phyloP scores from a whole-genome alignment of 345 rosid genomes.

The Lepidium didymum region DNA sequence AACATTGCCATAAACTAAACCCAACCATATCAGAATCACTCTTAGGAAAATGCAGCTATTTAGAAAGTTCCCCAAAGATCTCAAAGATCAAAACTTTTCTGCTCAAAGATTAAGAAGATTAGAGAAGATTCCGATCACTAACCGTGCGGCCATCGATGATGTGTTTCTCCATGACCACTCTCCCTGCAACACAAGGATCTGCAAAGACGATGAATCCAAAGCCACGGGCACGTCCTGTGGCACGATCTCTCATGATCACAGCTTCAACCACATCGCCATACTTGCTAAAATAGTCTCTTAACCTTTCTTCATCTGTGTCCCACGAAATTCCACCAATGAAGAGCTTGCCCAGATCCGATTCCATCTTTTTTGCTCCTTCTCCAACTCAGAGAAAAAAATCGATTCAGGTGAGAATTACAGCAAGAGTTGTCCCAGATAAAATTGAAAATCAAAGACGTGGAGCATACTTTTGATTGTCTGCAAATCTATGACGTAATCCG shows the following conservation, averaged over 20 bases:
- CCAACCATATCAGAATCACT: background rate
- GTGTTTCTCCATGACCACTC: slow-evolving; percentile 89
- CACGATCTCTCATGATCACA: slow-evolving; percentile 95
- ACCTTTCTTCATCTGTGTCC: slow-evolving; percentile 93
- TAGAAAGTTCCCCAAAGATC: background rate
- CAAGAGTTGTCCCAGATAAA: background rate
- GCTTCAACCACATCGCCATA: slow-evolving; percentile 90
- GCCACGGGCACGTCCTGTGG: slow-evolving; percentile 97
- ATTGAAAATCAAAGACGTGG: background rate
- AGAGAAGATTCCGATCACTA: slow-evolving; percentile 24
- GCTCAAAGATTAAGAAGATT: background rate
- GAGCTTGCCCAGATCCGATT: slow-evolving; percentile 88
- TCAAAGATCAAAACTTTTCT: background rate
- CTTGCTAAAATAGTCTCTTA: slow-evolving; percentile 72
- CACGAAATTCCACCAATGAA: slow-evolving; percentile 99
- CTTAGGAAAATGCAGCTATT: background rate
- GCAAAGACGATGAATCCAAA: slow-evolving; percentile 87
- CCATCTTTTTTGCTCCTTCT: slow-evolving; percentile 51
- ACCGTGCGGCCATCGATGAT: slow-evolving; percentile 88
- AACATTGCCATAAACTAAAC: background rate
- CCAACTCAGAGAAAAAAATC: background rate
- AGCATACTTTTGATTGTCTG: slow-evolving; percentile 15
- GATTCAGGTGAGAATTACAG: background rate
- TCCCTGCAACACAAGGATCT: slow-evolving; percentile 79
- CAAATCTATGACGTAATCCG: slow-evolving; percentile 9